A percentile compares a stretch with the other conserved stretches of the same genome.
Evolutionary conservation across 306 rosid genomes (phyloP).

Genomic region (Trifolium subterraneum): DNA sequence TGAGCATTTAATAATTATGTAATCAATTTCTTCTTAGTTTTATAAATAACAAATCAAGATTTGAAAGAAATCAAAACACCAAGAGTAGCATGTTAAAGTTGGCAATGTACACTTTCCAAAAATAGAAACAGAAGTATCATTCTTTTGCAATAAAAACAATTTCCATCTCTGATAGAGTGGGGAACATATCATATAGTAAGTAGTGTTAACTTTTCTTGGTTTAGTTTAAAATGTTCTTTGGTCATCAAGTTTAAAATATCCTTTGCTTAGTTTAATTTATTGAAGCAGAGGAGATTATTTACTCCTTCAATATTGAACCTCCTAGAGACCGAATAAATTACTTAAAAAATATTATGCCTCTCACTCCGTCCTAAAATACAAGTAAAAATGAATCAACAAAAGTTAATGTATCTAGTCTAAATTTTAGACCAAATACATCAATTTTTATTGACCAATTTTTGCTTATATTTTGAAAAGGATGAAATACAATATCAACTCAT

Average conservation of each 20-base stretch:
- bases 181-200: not conserved
- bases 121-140: not conserved
- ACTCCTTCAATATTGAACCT: not conserved
- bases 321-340: not conserved
- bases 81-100: not conserved
- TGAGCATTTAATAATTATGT: not conserved
- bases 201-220: not conserved
- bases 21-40: not conserved
- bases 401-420: too few relatives aligned
- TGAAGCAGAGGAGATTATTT: too few relatives aligned
- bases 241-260: too few relatives aligned
- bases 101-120: conserved; percentile 6
- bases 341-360: too few relatives aligned
- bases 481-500: too few relatives aligned
- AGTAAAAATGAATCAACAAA: too few relatives aligned
- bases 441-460: too few relatives aligned
- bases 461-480: too few relatives aligned
- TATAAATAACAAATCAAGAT: not conserved
- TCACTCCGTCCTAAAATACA: too few relatives aligned
- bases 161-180: not conserved
- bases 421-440: too few relatives aligned
- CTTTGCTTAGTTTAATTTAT: too few relatives aligned
- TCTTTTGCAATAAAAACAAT: not conserved
- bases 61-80: not conserved
- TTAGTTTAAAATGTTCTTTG: too few relatives aligned